Conservation (phyloP, 371 early-diverging fungal genomes). For the Coemansia sp. region DNA sequence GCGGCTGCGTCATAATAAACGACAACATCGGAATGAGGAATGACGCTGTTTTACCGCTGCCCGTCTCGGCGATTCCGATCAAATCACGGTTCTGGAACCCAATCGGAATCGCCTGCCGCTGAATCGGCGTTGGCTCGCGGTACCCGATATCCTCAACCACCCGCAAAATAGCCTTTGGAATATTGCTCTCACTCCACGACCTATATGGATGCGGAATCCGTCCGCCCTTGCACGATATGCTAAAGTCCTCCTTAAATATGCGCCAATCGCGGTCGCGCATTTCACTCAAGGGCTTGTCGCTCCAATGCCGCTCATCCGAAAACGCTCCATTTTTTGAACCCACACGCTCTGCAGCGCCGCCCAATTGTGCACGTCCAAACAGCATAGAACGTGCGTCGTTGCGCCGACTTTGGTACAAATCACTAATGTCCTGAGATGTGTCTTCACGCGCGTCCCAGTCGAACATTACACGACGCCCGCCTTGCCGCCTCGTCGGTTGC, state of each 20-base stretch:
- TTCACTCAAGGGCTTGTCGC: slow-evolving; percentile 83
- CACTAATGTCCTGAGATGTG: slow-evolving; percentile 89
- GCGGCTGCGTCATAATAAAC: slow-evolving; percentile 80
- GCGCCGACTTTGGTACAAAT: slow-evolving; percentile 76
- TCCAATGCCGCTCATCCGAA: slow-evolving; percentile 93
- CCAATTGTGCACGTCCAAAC: slow-evolving; percentile 91
- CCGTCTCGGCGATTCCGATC: slow-evolving; percentile 98
- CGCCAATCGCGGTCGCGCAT: slow-evolving; percentile 98
- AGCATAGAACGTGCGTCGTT: slow-evolving; percentile 58
- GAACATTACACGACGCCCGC: slow-evolving; percentile 92
- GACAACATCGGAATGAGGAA: slow-evolving; percentile 95
- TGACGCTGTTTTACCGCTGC: slow-evolving; percentile 95
- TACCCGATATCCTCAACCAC: slow-evolving; percentile 82
- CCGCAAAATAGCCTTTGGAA: slow-evolving; percentile 66
- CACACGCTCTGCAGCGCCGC: slow-evolving; percentile 57
- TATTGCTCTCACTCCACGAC: slow-evolving; percentile 80
- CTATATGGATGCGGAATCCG: slow-evolving; percentile 91
- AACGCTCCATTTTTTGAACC: background rate
- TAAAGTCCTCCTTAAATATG: slow-evolving; percentile 97
- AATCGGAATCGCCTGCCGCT: slow-evolving; percentile 95
- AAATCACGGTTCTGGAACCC: slow-evolving; percentile 90
- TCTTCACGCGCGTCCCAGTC: slow-evolving; percentile 97
- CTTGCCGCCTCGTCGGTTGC: slow-evolving; percentile 77
- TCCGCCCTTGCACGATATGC: slow-evolving; percentile 92
- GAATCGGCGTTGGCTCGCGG: slow-evolving; percentile 96